These are phyloP conservation scores for Colletotrichum tofieldiae DNA, from an alignment of 2,329 filamentous ascomycete species.

Conservation along the genomic window DNA sequence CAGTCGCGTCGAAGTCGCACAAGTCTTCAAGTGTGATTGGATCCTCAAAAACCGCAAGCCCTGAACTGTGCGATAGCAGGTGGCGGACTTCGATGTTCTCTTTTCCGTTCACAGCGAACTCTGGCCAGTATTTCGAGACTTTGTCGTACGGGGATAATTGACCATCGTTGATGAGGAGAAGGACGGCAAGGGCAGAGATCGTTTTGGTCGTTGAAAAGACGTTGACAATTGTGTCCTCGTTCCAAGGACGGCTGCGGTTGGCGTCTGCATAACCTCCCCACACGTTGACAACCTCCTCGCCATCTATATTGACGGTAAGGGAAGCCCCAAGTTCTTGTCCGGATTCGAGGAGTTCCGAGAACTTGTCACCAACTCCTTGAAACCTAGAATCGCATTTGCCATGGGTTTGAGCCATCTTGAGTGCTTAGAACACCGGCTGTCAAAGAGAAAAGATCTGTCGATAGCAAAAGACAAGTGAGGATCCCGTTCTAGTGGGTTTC, in stretches of 20 bases:
- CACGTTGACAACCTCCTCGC: slow-evolving; percentile 59
- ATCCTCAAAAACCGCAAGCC: slow-evolving; percentile 53
- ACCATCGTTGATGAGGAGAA: slow-evolving; percentile 59
- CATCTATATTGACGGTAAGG: slow-evolving; percentile 58
- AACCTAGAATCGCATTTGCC: slow-evolving; percentile 57
- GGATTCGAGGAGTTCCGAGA: slow-evolving; percentile 54
- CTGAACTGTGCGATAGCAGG: slow-evolving; percentile 58
- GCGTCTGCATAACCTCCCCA: slow-evolving; percentile 59
- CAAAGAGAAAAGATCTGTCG: neutral
- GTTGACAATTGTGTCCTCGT: slow-evolving; percentile 56
- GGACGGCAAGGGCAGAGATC: slow-evolving; percentile 53
- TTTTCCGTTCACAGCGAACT: slow-evolving; percentile 60
- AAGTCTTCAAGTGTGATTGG: slow-evolving; percentile 52
- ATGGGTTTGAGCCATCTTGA: slow-evolving; percentile 48
- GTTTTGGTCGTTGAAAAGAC: slow-evolving; percentile 61
- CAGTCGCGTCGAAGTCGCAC: slow-evolving; percentile 50
- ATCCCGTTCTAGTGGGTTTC: neutral
- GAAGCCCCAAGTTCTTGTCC: slow-evolving; percentile 63
- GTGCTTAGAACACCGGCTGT: neutral
- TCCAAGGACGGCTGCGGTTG: slow-evolving; percentile 53
- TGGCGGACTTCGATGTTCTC: slow-evolving; percentile 57
- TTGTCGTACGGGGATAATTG: slow-evolving; percentile 54
- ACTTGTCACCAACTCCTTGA: slow-evolving; percentile 50
- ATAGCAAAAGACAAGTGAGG: neutral
- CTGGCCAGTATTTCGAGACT: slow-evolving; percentile 62